A percentile compares a stretch with the other conserved stretches of the same genome.
phyloP scores from a whole-genome alignment of 169 alveolate species.

The Plasmodium chabaudi region DNA sequence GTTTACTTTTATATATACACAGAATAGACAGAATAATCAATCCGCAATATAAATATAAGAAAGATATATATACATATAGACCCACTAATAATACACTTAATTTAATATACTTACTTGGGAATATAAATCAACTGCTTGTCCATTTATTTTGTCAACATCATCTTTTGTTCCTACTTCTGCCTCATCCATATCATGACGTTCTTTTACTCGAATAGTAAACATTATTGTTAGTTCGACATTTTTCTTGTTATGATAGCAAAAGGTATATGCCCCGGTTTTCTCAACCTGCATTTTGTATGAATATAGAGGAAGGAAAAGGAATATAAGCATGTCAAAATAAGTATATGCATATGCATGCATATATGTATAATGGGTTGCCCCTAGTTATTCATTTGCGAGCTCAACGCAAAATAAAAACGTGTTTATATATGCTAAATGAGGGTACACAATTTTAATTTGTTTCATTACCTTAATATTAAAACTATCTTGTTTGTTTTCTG shows the following conservation, averaged over 20 bases:
- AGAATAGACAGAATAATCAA: too few relatives aligned
- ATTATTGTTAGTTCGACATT: constrained; percentile 60
- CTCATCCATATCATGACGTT: constrained; percentile 18
- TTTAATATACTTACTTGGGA: constrained; percentile 21
- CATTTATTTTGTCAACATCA: constrained; percentile 53
- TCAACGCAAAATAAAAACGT: too few relatives aligned
- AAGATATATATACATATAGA: too few relatives aligned
- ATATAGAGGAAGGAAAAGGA: constrained; percentile 1
- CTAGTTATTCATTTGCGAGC: too few relatives aligned
- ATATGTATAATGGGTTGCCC: neutral
- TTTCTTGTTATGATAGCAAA: constrained; percentile 48
- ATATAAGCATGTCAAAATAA: neutral
- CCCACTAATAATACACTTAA: too few relatives aligned
- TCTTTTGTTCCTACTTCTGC: constrained; percentile 52
- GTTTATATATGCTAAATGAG: too few relatives aligned
- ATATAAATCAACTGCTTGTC: constrained; percentile 30
- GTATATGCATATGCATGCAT: constrained; percentile 4
- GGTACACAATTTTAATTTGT: neutral
- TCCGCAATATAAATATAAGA: too few relatives aligned
- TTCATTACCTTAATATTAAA: constrained; percentile 59
- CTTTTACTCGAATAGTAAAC: constrained; percentile 63
- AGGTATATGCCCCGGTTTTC: constrained; percentile 27
- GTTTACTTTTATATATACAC: too few relatives aligned
- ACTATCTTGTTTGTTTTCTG: constrained; percentile 47
- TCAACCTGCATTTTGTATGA: constrained; percentile 24